Evolutionary conservation across 2,329 filamentous ascomycete genomes (phyloP).

Genomic region (Beauveria scarabaeidicola): DNA sequence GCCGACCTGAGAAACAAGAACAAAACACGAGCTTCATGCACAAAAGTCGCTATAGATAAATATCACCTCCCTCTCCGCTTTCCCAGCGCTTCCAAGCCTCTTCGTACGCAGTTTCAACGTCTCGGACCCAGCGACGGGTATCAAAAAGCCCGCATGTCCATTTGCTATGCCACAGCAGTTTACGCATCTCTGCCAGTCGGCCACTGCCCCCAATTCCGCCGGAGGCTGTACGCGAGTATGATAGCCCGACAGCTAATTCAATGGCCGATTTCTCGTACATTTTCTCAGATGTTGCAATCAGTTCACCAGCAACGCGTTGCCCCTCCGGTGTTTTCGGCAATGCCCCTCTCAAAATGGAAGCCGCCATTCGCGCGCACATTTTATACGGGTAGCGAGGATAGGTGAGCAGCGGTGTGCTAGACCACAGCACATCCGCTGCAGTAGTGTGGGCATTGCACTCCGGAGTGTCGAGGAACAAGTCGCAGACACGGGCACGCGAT

Average conservation of each 20-base stretch:
- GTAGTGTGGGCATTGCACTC: slow-evolving; percentile 99
- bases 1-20: neutral
- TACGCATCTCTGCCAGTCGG: slow-evolving; percentile 68
- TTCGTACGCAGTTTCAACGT: slow-evolving; percentile 82
- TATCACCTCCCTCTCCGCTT: slow-evolving; percentile 78
- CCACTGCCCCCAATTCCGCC: slow-evolving; percentile 52
- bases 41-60: slow-evolving; percentile 54
- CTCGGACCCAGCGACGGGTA: slow-evolving; percentile 80
- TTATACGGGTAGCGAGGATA: slow-evolving; percentile 90
- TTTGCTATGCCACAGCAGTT: slow-evolving; percentile 71
- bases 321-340: slow-evolving; percentile 67
- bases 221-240: slow-evolving; percentile 40
- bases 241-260: slow-evolving; percentile 53
- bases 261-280: slow-evolving; percentile 78
- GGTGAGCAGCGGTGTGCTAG: slow-evolving; percentile 84
- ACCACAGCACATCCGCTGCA: slow-evolving; percentile 93
- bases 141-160: slow-evolving; percentile 87
- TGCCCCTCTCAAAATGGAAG: slow-evolving; percentile 85
- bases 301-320: slow-evolving; percentile 56
- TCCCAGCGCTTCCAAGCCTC: slow-evolving; percentile 88
- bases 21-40: neutral
- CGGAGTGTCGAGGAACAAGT: slow-evolving; percentile 92
- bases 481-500: slow-evolving; percentile 79
- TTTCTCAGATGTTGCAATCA: slow-evolving; percentile 69
- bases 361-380: slow-evolving; percentile 98